Evolutionary conservation across 768 basidiomycete species (phyloP).

Genomic region (Galerina sulciceps): DNA sequence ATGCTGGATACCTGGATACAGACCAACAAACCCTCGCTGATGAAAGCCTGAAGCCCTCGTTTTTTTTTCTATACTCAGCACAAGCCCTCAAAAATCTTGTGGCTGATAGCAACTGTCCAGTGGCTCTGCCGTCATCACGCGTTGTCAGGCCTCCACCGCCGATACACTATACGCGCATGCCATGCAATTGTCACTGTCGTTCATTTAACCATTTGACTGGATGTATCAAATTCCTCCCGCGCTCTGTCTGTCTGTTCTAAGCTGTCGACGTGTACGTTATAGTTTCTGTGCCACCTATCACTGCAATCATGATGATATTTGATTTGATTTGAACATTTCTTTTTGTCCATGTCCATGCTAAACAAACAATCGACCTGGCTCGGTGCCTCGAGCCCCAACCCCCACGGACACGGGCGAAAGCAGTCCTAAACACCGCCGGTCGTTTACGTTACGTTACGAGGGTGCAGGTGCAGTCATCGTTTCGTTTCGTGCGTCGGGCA

Average conservation of each 20-base stretch:
- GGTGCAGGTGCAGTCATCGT: too few species aligned
- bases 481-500: too few species aligned
- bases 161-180: background rate
- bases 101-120: background rate
- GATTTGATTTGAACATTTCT: background rate
- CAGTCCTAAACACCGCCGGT: too few species aligned
- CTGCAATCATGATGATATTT: conserved; percentile 2
- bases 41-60: conserved; percentile 26
- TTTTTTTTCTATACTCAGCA: background rate
- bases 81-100: background rate
- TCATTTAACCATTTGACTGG: background rate
- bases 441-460: too few species aligned
- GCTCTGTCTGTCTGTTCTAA: background rate
- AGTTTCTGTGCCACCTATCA: background rate
- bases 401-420: too few species aligned
- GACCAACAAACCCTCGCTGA: conserved; percentile 78
- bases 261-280: background rate
- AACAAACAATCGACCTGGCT: background rate
- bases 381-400: background rate
- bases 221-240: background rate
- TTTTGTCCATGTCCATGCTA: background rate
- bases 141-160: conserved; percentile 1
- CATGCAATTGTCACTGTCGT: background rate
- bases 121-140: background rate
- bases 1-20: conserved; percentile 85